These are phyloP conservation scores for Magnolia kwangsiensis DNA, from an alignment of 164 flowering plant genomes.

Conservation along the genomic window DNA sequence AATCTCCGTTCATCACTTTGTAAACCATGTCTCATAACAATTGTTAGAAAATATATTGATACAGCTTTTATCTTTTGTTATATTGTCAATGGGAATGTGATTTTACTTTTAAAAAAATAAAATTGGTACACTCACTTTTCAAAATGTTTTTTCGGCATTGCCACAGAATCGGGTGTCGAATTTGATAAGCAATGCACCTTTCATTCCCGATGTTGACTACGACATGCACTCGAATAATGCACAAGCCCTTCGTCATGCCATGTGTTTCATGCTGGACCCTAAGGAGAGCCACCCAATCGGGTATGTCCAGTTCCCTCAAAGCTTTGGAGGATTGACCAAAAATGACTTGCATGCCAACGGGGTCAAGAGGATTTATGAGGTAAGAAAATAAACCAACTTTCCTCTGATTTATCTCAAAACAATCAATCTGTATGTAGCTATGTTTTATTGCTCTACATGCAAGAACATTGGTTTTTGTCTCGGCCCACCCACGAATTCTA, in stretches of 20 bases:
- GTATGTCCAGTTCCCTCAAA: slow-evolving; percentile 33
- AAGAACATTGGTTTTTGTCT: too few species aligned
- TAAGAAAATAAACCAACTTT: not conserved
- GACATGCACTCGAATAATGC: slow-evolving; percentile 36
- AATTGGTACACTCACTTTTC: not conserved
- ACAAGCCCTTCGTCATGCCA: slow-evolving; percentile 20
- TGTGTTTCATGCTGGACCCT: slow-evolving; percentile 29
- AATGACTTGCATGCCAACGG: slow-evolving; percentile 30
- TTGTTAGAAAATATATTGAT: too few species aligned
- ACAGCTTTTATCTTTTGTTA: too few species aligned
- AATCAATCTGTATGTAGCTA: not conserved
- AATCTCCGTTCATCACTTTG: too few species aligned
- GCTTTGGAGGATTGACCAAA: slow-evolving; percentile 22
- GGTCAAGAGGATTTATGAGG: slow-evolving; percentile 29
- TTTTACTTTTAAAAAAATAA: too few species aligned
- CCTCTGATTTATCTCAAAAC: too few species aligned
- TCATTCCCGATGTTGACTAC: slow-evolving; percentile 30
- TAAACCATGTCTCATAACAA: too few species aligned
- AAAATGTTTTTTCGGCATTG: not conserved
- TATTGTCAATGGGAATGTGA: too few species aligned
- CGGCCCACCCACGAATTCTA: too few species aligned
- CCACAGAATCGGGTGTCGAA: slow-evolving; percentile 28
- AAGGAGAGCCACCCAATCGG: slow-evolving; percentile 21
- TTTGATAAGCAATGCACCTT: slow-evolving; percentile 32
- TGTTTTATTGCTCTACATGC: not conserved